These are phyloP conservation scores for Leccinum cinnamomeum DNA, from an alignment of 1,284 basidiomycete species.

Conservation along the genomic window DNA sequence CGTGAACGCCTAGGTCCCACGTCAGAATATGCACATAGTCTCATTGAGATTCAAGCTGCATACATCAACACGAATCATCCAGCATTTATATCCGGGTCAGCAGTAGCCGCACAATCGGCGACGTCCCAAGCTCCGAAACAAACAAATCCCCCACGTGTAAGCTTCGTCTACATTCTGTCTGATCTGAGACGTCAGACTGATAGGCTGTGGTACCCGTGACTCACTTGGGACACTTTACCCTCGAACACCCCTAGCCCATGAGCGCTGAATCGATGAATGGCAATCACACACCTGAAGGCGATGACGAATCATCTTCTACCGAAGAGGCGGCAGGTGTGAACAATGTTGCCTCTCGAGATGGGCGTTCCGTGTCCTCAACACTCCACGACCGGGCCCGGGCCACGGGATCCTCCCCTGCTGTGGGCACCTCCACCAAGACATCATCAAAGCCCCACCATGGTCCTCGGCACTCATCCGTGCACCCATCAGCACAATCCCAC, in stretches of 20 bases:
- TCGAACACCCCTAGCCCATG: constrained; percentile 43
- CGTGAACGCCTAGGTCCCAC: constrained; percentile 96
- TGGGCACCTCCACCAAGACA: constrained; percentile 38
- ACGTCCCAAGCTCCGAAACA: constrained; percentile 45
- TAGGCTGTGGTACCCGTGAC: constrained; percentile 5
- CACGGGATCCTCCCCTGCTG: constrained; percentile 33
- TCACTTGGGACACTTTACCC: constrained; percentile 5
- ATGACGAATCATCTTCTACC: constrained; percentile 50
- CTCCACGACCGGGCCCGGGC: constrained; percentile 68
- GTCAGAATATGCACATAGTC: constrained; percentile 91
- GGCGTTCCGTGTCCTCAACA: constrained; percentile 79
- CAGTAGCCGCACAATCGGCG: constrained; percentile 53
- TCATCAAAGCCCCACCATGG: constrained; percentile 37
- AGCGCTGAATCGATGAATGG: constrained; percentile 61
- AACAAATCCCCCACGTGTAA: constrained; percentile 50
- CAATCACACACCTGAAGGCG: constrained; percentile 49
- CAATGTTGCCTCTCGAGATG: constrained; percentile 55
- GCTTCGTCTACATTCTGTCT: constrained; percentile 28
- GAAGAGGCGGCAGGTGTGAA: constrained; percentile 55
- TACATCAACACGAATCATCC: constrained; percentile 99
- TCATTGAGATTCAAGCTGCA: constrained; percentile 97
- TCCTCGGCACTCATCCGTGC: constrained; percentile 36
- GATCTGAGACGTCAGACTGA: constrained; percentile 10
- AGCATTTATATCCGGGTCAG: constrained; percentile 77
- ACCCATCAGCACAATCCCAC: constrained; percentile 27